Base-by-base conservation (phyloP, 768 basidiomycete species). In the Sistotremastrum suecicum region DNA sequence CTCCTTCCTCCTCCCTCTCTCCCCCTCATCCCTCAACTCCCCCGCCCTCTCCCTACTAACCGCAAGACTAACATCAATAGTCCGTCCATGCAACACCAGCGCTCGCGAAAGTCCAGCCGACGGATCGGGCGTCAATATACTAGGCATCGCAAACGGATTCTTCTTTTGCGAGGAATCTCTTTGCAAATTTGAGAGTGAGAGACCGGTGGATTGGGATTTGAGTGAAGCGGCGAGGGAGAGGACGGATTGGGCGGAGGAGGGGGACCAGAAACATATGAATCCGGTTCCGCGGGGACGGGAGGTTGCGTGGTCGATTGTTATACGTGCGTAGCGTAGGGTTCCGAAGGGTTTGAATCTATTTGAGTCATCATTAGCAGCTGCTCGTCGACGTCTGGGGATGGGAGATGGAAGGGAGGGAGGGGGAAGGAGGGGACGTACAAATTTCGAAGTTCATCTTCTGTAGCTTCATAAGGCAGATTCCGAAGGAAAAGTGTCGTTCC, bases 401-500 rank as follows among this genome's bases (percentile, higher is more conserved):
- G 12, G 33, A 50, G 43, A 34, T 32, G 43, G 45, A 37, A 48
- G 51, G 42, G 29, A 12, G 6, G 4, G 6, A 29, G 0, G 12
- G 3, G 9, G 35, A 35, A 43, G 12, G 10, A n/a, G 12, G 40
- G 30, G 43, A 54, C 85, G 49, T 58, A 92, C 88, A 95, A 59
- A 30, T 75, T 74, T 45, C 87, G 74, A 12, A 99, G 65, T 55
- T 99, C 92, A 43, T 95, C 91, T 51, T 98, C 91, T 0, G 89
- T 94, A 1, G 88, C 86, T 47, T 79, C 74, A 60, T 89, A 98
- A 3, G 91, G 83, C 12, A 99, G 67, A 56, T 99, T 99, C 41
- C 94, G 82, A 33, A 99, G 70, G 64, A 99, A 99, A 3, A 98
- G 67, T 0, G 94, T 98, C 4, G 81, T 89, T 12, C 92, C 94